Evolutionary conservation across 805 yeast genomes (phyloP), one percentile per base, ranked within the genome.

Genomic region (Metschnikowia bowlesiae): DNA sequence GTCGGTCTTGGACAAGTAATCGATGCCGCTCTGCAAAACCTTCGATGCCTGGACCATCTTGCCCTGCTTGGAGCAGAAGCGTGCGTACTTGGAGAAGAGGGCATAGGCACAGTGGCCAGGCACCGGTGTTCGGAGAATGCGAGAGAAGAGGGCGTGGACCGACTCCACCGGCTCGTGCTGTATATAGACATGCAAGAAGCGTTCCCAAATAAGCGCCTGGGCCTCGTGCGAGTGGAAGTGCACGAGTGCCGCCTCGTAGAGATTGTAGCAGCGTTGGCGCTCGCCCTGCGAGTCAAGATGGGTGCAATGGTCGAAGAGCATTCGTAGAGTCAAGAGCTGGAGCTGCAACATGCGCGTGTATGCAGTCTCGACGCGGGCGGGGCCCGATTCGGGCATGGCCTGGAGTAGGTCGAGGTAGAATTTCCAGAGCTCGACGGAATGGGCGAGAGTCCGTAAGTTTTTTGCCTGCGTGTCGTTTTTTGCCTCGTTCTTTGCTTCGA

Each of bases 121-220:
- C 54, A 87, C 74, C 3, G 48, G 36, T 1, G 53, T 32, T 13
- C 46, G 71, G 4, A 87, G 57, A 5, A 89, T 78, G 40, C 82
- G 81, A 44, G 89, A 96, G 67, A 87, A 90, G 13, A 86, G 60
- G 50, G 87, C 96, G 35, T 96, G 70, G 6, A 87, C 66, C 32
- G 71, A 52, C 39, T 68, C 71, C 1, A 38, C 18, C 1, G 34
- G 8, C 34, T 44, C 39, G 18, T 46, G 46, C 26, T 53, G 58
- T 3, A 84, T 54, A 0, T 81, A 76, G 48, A 79, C 81, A 0
- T 76, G 65, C 32, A 90, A 62, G 63, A 89, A 91, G 8, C 78
- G 68, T 47, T 77, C 80, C 91, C 92, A 89, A 14, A 90, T 72
- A 56, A 88, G 88, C 58, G 76, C 83, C 39, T 58, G 60, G 8